A percentile compares a stretch with the other conserved stretches of the same genome.
Evolutionary conservation across 2,329 filamentous ascomycete species (phyloP).

Genomic region (Diaporthe sp.): DNA sequence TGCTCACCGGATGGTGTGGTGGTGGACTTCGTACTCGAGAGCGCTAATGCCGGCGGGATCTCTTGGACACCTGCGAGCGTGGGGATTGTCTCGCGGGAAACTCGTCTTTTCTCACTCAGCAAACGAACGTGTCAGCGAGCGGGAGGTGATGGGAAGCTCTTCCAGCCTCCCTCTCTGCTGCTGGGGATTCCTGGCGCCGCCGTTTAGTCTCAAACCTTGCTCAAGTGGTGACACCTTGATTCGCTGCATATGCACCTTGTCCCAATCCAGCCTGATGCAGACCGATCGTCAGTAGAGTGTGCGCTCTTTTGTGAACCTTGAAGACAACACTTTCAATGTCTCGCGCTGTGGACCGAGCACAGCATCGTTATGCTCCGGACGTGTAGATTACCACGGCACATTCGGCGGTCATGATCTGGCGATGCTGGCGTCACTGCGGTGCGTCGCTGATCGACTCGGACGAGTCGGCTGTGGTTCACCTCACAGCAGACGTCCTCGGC

Average conservation of each 20-base stretch:
- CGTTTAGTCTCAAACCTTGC: conserved; percentile 18
- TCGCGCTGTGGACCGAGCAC: conserved; percentile 5
- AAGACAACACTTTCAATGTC: not conserved
- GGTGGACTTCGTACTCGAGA: conserved; percentile 34
- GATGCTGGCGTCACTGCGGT: not conserved
- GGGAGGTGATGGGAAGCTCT: not conserved
- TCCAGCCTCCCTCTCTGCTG: conserved; percentile 26
- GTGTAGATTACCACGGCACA: not conserved
- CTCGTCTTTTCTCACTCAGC: conserved; percentile 3
- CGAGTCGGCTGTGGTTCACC: not conserved
- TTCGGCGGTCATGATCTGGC: not conserved
- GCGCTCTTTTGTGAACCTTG: not conserved
- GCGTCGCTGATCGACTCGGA: not conserved
- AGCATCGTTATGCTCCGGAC: not conserved
- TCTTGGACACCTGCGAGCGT: conserved; percentile 18
- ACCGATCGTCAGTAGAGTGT: not conserved
- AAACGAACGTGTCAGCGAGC: not conserved
- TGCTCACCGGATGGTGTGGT: conserved; percentile 3
- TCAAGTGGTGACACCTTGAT: conserved; percentile 29
- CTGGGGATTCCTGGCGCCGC: conserved; percentile 12
- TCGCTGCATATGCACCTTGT: conserved; percentile 11
- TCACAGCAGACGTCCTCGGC: not conserved
- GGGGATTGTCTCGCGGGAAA: conserved; percentile 23
- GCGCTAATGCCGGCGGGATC: conserved; percentile 35
- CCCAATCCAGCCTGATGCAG: conserved; percentile 10